Conservation (phyloP, 257 asterid genomes). For the Primulina eburnea region DNA sequence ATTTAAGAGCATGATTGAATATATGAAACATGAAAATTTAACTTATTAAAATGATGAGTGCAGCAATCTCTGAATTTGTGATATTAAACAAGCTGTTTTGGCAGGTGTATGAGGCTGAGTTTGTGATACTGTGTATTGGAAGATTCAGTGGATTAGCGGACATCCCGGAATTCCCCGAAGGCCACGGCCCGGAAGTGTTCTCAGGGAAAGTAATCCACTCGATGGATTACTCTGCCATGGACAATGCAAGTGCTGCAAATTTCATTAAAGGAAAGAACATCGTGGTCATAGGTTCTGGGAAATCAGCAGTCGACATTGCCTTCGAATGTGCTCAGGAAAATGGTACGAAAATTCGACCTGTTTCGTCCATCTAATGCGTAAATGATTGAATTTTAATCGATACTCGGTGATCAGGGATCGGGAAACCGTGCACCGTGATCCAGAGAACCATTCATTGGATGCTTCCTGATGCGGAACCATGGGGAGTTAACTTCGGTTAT, state of each 20-base stretch:
- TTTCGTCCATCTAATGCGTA: not conserved
- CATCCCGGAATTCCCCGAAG: slow-evolving; percentile 45
- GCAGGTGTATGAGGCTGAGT: slow-evolving; percentile 53
- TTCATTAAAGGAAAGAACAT: slow-evolving; percentile 50
- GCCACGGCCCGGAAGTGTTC: slow-evolving; percentile 52
- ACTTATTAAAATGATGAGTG: too few relatives aligned
- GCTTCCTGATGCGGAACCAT: slow-evolving; percentile 31
- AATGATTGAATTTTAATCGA: not conserved
- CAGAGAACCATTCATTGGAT: slow-evolving; percentile 55
- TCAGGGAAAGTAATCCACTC: slow-evolving; percentile 56
- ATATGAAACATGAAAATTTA: too few relatives aligned
- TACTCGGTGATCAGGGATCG: slow-evolving; percentile 32
- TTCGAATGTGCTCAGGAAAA: slow-evolving; percentile 43
- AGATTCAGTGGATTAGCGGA: slow-evolving; percentile 67
- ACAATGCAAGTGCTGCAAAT: slow-evolving; percentile 43
- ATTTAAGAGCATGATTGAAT: too few relatives aligned
- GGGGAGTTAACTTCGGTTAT: slow-evolving; percentile 41
- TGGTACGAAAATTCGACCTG: slow-evolving; percentile 28
- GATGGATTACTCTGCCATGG: slow-evolving; percentile 57
- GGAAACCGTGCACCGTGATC: slow-evolving; percentile 59
- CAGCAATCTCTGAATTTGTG: too few relatives aligned
- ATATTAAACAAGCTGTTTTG: not conserved
- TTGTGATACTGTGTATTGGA: slow-evolving; percentile 58
- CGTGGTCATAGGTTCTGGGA: slow-evolving; percentile 48
- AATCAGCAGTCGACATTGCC: slow-evolving; percentile 57